Evolutionary conservation across 164 flowering plant genomes (phyloP).

Genomic region (Vitis labrusca): DNA sequence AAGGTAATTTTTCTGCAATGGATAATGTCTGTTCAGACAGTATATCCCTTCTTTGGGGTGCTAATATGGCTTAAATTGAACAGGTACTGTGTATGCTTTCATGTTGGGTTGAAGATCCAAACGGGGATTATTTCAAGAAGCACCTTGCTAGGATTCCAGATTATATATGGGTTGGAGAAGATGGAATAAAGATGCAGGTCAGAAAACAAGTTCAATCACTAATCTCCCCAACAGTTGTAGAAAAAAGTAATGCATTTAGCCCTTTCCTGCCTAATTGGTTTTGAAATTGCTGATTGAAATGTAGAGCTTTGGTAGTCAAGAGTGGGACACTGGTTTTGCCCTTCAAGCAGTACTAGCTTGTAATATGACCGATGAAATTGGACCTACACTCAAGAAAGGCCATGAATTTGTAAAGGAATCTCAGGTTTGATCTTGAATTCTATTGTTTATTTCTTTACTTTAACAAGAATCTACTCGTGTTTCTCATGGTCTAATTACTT

Average conservation of each 20-base stretch:
- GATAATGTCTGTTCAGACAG: neutral
- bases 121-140: constrained; percentile 45
- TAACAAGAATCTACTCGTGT: too few relatives aligned
- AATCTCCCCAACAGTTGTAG: too few relatives aligned
- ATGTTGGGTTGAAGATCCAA: constrained; percentile 58
- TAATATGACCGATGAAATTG: constrained; percentile 29
- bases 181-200: constrained; percentile 54
- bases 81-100: constrained; percentile 53
- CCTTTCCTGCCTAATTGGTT: neutral
- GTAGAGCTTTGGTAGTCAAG: constrained; percentile 44
- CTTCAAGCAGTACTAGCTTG: constrained; percentile 41
- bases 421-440: constrained; percentile 22
- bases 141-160: constrained; percentile 56
- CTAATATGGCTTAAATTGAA: too few relatives aligned
- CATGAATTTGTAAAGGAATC: constrained; percentile 41
- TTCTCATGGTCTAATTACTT: too few relatives aligned
- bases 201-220: neutral
- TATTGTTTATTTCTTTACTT: neutral
- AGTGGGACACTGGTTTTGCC: constrained; percentile 39
- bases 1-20: constrained; percentile 15
- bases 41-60: neutral
- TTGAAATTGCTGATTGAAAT: constrained; percentile 26
- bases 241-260: too few relatives aligned
- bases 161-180: constrained; percentile 54
- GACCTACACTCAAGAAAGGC: constrained; percentile 29